Conservation (phyloP, 2,329 filamentous ascomycete genomes). For the Colletotrichum orchidophilum region DNA sequence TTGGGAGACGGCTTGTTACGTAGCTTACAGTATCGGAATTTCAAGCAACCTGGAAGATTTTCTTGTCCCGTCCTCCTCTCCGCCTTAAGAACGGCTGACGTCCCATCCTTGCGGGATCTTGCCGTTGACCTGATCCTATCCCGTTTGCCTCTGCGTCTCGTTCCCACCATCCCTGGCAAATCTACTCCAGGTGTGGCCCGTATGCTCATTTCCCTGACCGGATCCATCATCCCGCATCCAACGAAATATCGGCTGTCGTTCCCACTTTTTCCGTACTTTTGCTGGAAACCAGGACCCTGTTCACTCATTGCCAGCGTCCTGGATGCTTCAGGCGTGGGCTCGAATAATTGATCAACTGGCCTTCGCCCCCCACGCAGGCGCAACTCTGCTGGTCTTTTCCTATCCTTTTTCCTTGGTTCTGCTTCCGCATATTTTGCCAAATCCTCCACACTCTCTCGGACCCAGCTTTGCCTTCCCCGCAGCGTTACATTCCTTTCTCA, state of each 20-base stretch:
- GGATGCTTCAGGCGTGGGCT: constrained; percentile 27
- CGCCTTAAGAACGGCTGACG: not conserved
- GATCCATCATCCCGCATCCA: constrained; percentile 10
- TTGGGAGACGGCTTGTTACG: not conserved
- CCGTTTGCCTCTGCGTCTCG: not conserved
- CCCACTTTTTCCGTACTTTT: constrained; percentile 25
- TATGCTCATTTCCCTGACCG: constrained; percentile 27
- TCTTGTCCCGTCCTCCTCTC: not conserved
- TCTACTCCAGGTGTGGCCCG: not conserved
- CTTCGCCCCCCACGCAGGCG: not conserved
- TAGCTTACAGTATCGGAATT: not conserved
- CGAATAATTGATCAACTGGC: constrained; percentile 7
- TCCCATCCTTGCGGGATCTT: not conserved
- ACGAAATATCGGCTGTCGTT: constrained; percentile 15
- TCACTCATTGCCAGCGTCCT: constrained; percentile 7
- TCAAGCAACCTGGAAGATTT: not conserved
- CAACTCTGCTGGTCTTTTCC: constrained; percentile 5
- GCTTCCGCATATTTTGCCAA: not conserved
- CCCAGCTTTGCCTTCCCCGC: not conserved
- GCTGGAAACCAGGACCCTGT: constrained; percentile 14
- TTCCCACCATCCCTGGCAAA: not conserved
- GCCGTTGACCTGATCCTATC: not conserved
- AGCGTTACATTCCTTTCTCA: not conserved
- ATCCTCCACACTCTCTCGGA: not conserved
- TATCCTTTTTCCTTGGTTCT: constrained; percentile 6